Evolutionary conservation across 345 rosid genomes (phyloP).

Genomic region (Sapria himalayana): DNA sequence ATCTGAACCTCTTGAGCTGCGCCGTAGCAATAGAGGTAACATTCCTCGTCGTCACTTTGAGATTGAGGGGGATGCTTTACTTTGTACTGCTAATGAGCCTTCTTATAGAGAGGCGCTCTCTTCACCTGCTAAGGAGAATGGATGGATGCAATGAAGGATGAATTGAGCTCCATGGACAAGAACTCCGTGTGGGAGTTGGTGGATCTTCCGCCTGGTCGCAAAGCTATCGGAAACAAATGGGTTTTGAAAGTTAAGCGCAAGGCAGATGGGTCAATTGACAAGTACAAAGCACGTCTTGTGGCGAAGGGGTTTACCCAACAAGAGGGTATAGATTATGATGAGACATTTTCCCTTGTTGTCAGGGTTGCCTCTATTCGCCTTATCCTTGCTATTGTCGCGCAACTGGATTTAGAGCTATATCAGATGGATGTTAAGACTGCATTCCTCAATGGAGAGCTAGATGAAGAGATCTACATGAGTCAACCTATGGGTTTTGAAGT

Average conservation of each 20-base stretch:
- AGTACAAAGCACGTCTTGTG: not conserved
- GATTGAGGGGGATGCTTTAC: not conserved
- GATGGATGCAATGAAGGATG: not conserved
- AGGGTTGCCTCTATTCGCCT: not conserved
- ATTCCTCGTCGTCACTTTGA: not conserved
- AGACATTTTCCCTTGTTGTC: not conserved
- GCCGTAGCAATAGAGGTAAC: no score
- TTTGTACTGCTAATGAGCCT: not conserved
- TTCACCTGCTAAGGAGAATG: not conserved
- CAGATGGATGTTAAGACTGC: not conserved
- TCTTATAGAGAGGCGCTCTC: no score
- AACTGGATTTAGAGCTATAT: not conserved
- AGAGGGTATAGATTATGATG: slow-evolving; percentile 1
- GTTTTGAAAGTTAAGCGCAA: not conserved
- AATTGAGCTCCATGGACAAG: not conserved
- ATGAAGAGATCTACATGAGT: no score
- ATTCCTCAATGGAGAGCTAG: not conserved
- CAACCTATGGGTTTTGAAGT: no score
- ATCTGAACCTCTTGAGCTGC: no score
- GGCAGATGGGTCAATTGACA: not conserved
- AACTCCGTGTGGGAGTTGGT: not conserved
- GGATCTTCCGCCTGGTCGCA: not conserved
- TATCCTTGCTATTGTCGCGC: not conserved
- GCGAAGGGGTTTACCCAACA: not conserved
- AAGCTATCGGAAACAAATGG: no score